Evolutionary conservation across 1,284 basidiomycete species (phyloP).

Genomic region (Nidula niveotomentosa): DNA sequence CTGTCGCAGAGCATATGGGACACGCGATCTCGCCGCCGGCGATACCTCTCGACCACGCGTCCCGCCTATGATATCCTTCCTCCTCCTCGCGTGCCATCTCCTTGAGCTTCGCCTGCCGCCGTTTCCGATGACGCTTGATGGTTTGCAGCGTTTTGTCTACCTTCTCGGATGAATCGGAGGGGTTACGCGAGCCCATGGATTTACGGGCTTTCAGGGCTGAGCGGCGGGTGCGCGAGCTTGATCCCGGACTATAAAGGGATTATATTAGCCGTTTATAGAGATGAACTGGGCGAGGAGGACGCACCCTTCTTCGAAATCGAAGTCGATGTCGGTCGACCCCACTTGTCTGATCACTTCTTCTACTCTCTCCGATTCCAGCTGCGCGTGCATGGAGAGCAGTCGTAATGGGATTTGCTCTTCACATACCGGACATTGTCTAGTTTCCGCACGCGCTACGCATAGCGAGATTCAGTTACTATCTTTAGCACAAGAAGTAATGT

Average conservation of each 20-base stretch:
- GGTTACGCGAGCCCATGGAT: slow-evolving; percentile 37
- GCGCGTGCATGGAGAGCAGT: slow-evolving; percentile 58
- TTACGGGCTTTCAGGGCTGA: slow-evolving; percentile 68
- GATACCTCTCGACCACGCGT: slow-evolving; percentile 21
- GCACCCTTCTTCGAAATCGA: slow-evolving; percentile 43
- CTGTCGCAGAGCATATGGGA: slow-evolving; percentile 59
- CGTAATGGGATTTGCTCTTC: slow-evolving; percentile 68
- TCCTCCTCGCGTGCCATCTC: slow-evolving; percentile 65
- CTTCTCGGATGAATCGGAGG: slow-evolving; percentile 34
- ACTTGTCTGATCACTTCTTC: slow-evolving; percentile 63
- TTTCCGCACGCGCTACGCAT: slow-evolving; percentile 66
- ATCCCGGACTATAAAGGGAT: slow-evolving; percentile 23
- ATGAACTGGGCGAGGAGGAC: slow-evolving; percentile 13
- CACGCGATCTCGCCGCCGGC: slow-evolving; percentile 48
- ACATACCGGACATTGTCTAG: slow-evolving; percentile 71
- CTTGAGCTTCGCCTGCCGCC: slow-evolving; percentile 59
- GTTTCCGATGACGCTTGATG: slow-evolving; percentile 65
- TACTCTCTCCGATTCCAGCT: slow-evolving; percentile 65
- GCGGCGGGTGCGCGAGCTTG: slow-evolving; percentile 46
- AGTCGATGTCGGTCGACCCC: slow-evolving; percentile 43
- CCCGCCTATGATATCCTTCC: slow-evolving; percentile 29
- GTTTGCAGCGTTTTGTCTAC: slow-evolving; percentile 52
- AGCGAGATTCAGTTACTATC: slow-evolving; percentile 1
- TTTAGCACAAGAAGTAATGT: background rate
- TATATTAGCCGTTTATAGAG: slow-evolving; percentile 5